phyloP scores from a whole-genome alignment of 345 rosid genomes.

The Gossypium thurberi region DNA sequence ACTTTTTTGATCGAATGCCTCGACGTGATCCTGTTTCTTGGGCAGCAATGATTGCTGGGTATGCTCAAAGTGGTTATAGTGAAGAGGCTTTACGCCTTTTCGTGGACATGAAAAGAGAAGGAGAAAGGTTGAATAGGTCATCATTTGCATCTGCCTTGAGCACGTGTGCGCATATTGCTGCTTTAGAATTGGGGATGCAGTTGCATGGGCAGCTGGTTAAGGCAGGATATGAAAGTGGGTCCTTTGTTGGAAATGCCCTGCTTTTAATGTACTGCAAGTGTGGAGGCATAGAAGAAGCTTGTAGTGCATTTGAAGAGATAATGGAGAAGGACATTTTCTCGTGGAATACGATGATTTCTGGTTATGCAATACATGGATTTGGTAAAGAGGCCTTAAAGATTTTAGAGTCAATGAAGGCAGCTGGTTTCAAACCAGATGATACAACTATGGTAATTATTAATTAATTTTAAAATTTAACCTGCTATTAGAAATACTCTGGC shows the following conservation, averaged over 20 bases:
- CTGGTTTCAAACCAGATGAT: slow-evolving; percentile 52
- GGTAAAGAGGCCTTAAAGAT: slow-evolving; percentile 46
- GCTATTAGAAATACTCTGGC: neutral
- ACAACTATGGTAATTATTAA: slow-evolving; percentile 43
- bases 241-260: slow-evolving; percentile 61
- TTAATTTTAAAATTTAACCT: neutral
- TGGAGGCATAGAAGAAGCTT: slow-evolving; percentile 66
- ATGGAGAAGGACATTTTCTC: slow-evolving; percentile 50
- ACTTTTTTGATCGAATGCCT: slow-evolving; percentile 48
- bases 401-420: slow-evolving; percentile 52
- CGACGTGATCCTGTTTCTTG: slow-evolving; percentile 55
- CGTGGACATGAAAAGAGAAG: slow-evolving; percentile 52
- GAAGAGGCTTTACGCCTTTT: slow-evolving; percentile 49
- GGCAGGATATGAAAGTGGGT: slow-evolving; percentile 55
- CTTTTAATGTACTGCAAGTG: slow-evolving; percentile 71
- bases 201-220: slow-evolving; percentile 57
- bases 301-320: slow-evolving; percentile 47
- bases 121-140: slow-evolving; percentile 56
- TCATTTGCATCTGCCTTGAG: slow-evolving; percentile 53
- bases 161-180: slow-evolving; percentile 55
- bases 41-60: slow-evolving; percentile 74
- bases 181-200: slow-evolving; percentile 64
- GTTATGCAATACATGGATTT: slow-evolving; percentile 65
- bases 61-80: slow-evolving; percentile 45
- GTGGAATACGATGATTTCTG: slow-evolving; percentile 68